Evolutionary conservation across 169 alveolate species (phyloP), one percentile per base, ranked within the genome.

Genomic region (Plasmodium berghei): DNA sequence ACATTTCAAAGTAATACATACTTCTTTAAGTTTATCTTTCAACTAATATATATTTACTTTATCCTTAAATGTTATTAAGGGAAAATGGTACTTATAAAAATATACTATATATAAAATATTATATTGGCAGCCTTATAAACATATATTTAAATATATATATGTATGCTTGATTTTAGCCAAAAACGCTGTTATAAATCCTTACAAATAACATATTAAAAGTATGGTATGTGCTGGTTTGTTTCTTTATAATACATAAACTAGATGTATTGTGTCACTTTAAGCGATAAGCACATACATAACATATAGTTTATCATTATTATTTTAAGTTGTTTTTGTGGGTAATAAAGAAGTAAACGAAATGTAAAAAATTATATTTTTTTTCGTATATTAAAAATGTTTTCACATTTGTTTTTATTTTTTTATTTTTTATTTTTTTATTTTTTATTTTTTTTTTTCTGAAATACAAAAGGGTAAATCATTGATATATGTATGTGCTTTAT

Each of bases 371-470:
- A 52, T 5, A 14, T 5, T 52, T 14, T 52, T 52, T 52, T 14
- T 16, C 22, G 6, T 52, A 52, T 52, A 14, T 52, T 52, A 16
- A 52, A 52, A 52, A 52, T 16, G n/a, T 3, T 52, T 52, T 6
- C 59, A 52, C 59, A 52, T 16, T 52, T 16, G 6, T 52, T 52
- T 52, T 52, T 16, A 52, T 52, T 52, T 52, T 52, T 4, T 4
- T 14, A 52, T 52, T 52, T 12, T n/a, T 2, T 2, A 4, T 49
- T n/a, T 49, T 10, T 14, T 2, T 49, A 10, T 49, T n/a, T 49
- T 49, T 49, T 49, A 46, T 46, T 46, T 52, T 49, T 52, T 52
- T 52, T 52, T 52, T 52, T 52, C 20, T 52, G 59, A 52, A 14
- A 52, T 14, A 16, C 59, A 8, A 16, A 5, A 52, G n/a, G 59